Evolutionary conservation across 1,139 yeast species (phyloP).

Genomic region (Kodamaea suecica): DNA sequence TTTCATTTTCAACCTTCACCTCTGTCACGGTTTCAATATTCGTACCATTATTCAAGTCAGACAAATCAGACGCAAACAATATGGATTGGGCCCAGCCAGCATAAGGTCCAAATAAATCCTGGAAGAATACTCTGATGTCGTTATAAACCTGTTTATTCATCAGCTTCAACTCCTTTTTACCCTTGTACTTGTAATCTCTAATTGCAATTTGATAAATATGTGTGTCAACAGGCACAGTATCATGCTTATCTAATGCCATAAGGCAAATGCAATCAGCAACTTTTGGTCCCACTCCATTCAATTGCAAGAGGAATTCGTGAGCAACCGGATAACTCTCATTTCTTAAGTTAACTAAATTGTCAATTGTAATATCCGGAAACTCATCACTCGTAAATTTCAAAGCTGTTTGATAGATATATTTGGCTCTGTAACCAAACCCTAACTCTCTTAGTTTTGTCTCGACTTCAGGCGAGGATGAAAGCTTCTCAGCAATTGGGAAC

Average conservation of each 20-base stretch:
- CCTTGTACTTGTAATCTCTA: constrained; percentile 68
- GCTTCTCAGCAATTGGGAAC: constrained; percentile 65
- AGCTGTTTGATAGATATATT: constrained; percentile 80
- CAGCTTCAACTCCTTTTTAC: constrained; percentile 44
- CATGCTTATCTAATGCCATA: constrained; percentile 88
- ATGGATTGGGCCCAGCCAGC: constrained; percentile 99
- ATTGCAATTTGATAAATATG: constrained; percentile 93
- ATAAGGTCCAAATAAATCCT: constrained; percentile 75
- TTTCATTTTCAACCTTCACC: constrained; percentile 3
- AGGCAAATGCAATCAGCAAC: constrained; percentile 91
- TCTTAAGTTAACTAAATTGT: constrained; percentile 39
- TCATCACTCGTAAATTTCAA: constrained; percentile 32
- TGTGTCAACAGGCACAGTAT: constrained; percentile 92
- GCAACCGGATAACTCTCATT: constrained; percentile 50
- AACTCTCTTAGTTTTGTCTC: constrained; percentile 50
- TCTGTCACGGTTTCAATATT: constrained; percentile 11
- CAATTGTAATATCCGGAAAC: constrained; percentile 31
- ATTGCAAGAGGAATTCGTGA: constrained; percentile 60
- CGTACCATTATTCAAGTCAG: constrained; percentile 56
- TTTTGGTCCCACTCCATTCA: constrained; percentile 94
- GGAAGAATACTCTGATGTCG: constrained; percentile 59
- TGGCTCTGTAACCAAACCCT: constrained; percentile 93
- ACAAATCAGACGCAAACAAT: constrained; percentile 79
- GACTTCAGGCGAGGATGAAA: constrained; percentile 34
- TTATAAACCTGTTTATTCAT: constrained; percentile 59